Conservation (phyloP, 495 filamentous ascomycete genomes). For the Xylaria longipes region DNA sequence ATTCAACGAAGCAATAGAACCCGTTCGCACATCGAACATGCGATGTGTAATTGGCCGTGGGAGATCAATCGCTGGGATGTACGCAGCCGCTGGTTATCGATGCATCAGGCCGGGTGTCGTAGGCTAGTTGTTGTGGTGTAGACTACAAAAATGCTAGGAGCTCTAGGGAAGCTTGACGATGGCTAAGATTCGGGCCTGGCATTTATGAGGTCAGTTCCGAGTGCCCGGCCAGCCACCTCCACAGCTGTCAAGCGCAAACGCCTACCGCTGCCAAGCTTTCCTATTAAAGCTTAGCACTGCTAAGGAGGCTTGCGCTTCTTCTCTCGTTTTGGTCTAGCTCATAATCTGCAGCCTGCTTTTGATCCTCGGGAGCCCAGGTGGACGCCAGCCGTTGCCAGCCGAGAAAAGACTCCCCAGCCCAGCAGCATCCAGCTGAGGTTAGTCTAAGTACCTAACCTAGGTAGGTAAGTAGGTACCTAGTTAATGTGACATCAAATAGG, state of each 20-base stretch:
- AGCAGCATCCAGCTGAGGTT: not conserved
- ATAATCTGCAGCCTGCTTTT: not conserved
- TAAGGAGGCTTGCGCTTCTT: not conserved
- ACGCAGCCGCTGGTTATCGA: slow-evolving; percentile 15
- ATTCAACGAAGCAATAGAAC: slow-evolving; percentile 31
- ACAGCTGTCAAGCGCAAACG: slow-evolving; percentile 18
- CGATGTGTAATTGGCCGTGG: not conserved
- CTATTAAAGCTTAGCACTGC: slow-evolving; percentile 17
- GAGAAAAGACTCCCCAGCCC: not conserved
- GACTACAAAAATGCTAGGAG: not conserved
- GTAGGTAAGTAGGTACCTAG: too few relatives aligned
- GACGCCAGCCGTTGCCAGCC: not conserved
- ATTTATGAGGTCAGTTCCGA: slow-evolving; percentile 27
- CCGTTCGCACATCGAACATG: not conserved
- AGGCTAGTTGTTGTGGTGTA: not conserved
- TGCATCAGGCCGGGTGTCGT: slow-evolving; percentile 7
- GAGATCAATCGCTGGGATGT: not conserved
- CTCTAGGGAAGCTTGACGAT: not conserved
- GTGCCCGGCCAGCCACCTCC: slow-evolving; percentile 22
- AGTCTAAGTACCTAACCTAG: not conserved
- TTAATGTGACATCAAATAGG: not conserved
- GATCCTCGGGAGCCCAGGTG: too few relatives aligned
- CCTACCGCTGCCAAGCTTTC: not conserved
- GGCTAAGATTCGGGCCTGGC: slow-evolving; percentile 22
- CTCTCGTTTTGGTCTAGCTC: not conserved